Percentiles rank a stretch among this genome's conserved stretches.
phyloP scores from a whole-genome alignment of 2,329 filamentous ascomycete species.

The Golovinomyces cichoracearum region DNA sequence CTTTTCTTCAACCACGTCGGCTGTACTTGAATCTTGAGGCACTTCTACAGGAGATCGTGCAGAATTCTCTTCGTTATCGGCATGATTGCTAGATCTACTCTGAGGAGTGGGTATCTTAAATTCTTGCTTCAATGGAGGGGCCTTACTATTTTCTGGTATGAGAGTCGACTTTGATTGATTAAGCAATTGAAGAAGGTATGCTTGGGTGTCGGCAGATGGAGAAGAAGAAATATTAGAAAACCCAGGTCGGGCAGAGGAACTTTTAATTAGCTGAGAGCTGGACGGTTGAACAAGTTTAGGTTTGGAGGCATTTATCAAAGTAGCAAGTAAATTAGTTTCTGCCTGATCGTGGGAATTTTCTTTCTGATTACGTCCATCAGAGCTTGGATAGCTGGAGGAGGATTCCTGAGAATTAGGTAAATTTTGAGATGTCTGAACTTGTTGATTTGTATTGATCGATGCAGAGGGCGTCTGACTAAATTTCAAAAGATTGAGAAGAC shows the following conservation, averaged over 20 bases:
- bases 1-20: constrained; percentile 8
- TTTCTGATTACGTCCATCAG: constrained; percentile 7
- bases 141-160: constrained; percentile 17
- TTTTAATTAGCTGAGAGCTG: constrained; percentile 8
- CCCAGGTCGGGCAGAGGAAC: constrained; percentile 6
- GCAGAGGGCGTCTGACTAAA: constrained; percentile 25
- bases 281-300: constrained; percentile 9
- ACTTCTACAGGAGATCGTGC: constrained; percentile 21
- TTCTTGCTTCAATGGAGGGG: constrained; percentile 9
- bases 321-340: constrained; percentile 13
- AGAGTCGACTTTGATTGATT: constrained; percentile 49
- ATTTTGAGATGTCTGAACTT: constrained; percentile 12
- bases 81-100: constrained; percentile 17
- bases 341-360: constrained; percentile 6
- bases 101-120: constrained; percentile 15
- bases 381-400: constrained; percentile 8
- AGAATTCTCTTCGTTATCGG: constrained; percentile 15
- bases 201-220: constrained; percentile 45
- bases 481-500: constrained; percentile 37
- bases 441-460: constrained; percentile 8
- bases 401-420: constrained; percentile 11
- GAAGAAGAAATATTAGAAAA: constrained; percentile 17
- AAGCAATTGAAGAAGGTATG: constrained; percentile 63
- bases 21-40: constrained; percentile 18
- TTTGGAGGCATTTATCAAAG: constrained; percentile 12